Percentiles rank a stretch among this genome's conserved stretches.
phyloP scores from a whole-genome alignment of 2,329 filamentous ascomycete genomes.

The Colletotrichum zoysiae region DNA sequence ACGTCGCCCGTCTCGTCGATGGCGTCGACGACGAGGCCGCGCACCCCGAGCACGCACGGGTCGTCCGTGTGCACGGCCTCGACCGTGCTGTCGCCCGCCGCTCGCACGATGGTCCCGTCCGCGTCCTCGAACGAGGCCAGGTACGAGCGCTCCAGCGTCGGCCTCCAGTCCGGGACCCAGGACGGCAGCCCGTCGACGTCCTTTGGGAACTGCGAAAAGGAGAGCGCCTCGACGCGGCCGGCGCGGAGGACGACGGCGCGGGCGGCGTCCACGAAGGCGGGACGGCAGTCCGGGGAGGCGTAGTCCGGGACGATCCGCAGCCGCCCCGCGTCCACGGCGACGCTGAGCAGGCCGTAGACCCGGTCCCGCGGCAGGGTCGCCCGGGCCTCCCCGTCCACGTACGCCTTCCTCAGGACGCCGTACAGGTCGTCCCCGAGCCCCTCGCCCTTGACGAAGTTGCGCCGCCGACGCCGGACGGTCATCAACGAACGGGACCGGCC shows the following conservation, averaged over 20 bases:
- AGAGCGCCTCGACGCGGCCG: conserved; percentile 29
- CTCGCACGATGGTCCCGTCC: background rate
- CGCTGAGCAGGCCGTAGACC: conserved; percentile 45
- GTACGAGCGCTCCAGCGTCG: conserved; percentile 22
- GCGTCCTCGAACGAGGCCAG: conserved; percentile 13
- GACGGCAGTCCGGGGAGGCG: conserved; percentile 5
- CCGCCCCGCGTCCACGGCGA: conserved; percentile 31
- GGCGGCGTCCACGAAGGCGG: conserved; percentile 24
- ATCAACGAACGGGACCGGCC: conserved; percentile 2
- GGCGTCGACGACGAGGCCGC: conserved; percentile 30
- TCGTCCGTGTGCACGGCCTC: conserved; percentile 6
- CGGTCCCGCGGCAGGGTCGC: conserved; percentile 44
- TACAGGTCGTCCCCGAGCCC: conserved; percentile 42
- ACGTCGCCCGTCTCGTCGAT: conserved; percentile 32
- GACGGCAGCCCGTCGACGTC: conserved; percentile 46
- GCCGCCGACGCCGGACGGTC: conserved; percentile 16
- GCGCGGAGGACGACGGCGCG: conserved; percentile 25
- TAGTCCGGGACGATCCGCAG: conserved; percentile 33
- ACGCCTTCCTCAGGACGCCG: conserved; percentile 43
- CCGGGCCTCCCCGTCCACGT: conserved; percentile 31
- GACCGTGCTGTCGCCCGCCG: conserved; percentile 20
- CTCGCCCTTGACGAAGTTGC: conserved; percentile 37
- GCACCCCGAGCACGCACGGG: conserved; percentile 24
- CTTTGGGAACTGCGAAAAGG: conserved; percentile 35
- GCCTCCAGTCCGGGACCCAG: conserved; percentile 56